Conservation (phyloP, 768 basidiomycete species). For the Auricularia cornea region DNA sequence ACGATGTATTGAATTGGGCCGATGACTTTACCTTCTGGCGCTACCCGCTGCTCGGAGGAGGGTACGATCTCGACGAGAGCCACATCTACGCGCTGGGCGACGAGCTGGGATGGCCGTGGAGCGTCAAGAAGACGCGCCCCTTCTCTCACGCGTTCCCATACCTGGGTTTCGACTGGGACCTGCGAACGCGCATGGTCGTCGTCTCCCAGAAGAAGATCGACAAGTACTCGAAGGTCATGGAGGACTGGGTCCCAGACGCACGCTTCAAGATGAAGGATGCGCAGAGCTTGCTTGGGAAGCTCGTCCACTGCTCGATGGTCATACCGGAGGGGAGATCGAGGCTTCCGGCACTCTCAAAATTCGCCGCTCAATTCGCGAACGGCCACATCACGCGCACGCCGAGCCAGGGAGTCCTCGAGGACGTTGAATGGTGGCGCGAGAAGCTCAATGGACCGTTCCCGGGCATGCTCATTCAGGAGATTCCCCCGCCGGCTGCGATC, state of each 20-base stretch:
- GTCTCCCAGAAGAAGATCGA: too few species aligned
- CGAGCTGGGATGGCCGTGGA: too few species aligned
- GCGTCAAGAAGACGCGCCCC: too few species aligned
- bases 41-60: too few species aligned
- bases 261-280: neutral
- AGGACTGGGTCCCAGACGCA: neutral
- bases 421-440: slow-evolving; percentile 27
- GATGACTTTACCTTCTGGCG: too few species aligned
- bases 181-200: too few species aligned
- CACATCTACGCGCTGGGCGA: too few species aligned
- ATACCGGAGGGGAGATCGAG: neutral
- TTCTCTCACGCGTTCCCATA: too few species aligned
- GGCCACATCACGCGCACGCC: neutral
- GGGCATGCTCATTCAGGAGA: slow-evolving; percentile 9
- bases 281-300: neutral
- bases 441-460: slow-evolving; percentile 6
- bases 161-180: too few species aligned
- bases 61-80: too few species aligned
- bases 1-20: too few species aligned
- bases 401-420: slow-evolving; percentile 10
- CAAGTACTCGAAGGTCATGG: too few species aligned
- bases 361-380: neutral
- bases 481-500: slow-evolving; percentile 13
- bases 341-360: neutral
- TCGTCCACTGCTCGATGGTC: neutral